Base-by-base conservation (phyloP, 805 yeast genomes). In the Kluyveromyces dobzhanskii region DNA sequence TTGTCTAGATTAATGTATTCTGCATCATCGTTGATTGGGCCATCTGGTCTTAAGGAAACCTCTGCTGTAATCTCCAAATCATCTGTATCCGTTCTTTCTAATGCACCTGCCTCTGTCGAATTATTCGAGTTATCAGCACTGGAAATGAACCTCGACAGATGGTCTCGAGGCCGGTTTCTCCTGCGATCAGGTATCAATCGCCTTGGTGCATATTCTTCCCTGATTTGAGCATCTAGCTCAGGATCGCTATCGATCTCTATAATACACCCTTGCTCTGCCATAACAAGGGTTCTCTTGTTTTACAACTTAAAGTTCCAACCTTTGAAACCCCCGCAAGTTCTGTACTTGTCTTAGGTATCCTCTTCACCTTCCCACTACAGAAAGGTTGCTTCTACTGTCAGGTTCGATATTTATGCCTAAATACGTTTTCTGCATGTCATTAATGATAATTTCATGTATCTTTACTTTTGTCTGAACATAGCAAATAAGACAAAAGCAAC, bases 191-290 rank as follows among this genome's bases (percentile, higher is more conserved):
- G 46, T 16, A 37, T 38, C 14, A 47, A 30, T 17, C 50, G 42
- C 10, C 34, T 21, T 5, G 40, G 49, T 17, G 40, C 35, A 28
- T 32, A 39, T 4, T 42, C 51, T 11, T 44, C 42, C 17, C 43
- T 25, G 19, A 45, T 45, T 13, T 44, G 45, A 12, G 37, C 43
- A 27, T 54, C 60, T 17, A 50, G 58, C 10, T 56, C 60, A 3
- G 49, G 47, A 38, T 53, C 62, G 39, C 59, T 55, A 9, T 51
- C 60, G 14, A 54, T 52, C 29, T 53, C 44, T 17, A 54, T 51
- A 13, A 50, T 17, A 34, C 47, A 27, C 44, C 39, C 36, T 26
- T 30, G 24, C 14, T 35, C 26, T 9, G 25, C 17, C 32, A 26
- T 35, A 12, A 32, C 26, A 27, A 27, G 16, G 16, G 7, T 12